Conservation (phyloP, 306 rosid genomes). For the Begonia peltatifolia region DNA sequence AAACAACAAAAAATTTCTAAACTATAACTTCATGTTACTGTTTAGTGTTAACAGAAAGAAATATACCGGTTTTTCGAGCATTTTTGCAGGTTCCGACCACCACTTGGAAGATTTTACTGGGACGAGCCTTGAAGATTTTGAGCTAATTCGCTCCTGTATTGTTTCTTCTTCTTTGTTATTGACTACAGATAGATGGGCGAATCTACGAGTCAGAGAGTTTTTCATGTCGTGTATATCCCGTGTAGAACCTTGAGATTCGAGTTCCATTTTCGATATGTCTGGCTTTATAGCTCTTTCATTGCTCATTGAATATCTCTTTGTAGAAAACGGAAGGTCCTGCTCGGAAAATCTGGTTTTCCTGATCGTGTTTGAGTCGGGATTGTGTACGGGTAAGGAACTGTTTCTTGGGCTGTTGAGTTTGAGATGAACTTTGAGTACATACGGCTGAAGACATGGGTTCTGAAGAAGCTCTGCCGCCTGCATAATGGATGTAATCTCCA, state of each 20-base stretch:
- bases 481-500: neutral
- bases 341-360: constrained; percentile 72
- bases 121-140: constrained; percentile 26
- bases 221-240: constrained; percentile 53
- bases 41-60: too few relatives aligned
- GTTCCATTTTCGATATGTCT: constrained; percentile 64
- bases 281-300: constrained; percentile 74
- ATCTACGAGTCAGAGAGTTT: constrained; percentile 30
- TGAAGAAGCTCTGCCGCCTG: constrained; percentile 89
- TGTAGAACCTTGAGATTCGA: constrained; percentile 54
- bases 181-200: constrained; percentile 28
- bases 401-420: constrained; percentile 70
- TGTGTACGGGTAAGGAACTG: constrained; percentile 33
- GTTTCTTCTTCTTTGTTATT: constrained; percentile 27
- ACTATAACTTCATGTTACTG: too few relatives aligned
- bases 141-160: constrained; percentile 30
- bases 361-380: constrained; percentile 39
- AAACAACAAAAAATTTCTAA: neutral
- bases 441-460: constrained; percentile 72
- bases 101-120: constrained; percentile 35
- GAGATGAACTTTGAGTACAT: constrained; percentile 66
- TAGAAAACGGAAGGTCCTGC: constrained; percentile 24
- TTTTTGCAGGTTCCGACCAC: constrained; percentile 4
- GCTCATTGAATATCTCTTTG: constrained; percentile 40
- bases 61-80: too few relatives aligned